Evolutionary conservation across 2,329 filamentous ascomycete species (phyloP), one percentile per base, ranked within the genome.

Genomic region (Penicillium nordicum): DNA sequence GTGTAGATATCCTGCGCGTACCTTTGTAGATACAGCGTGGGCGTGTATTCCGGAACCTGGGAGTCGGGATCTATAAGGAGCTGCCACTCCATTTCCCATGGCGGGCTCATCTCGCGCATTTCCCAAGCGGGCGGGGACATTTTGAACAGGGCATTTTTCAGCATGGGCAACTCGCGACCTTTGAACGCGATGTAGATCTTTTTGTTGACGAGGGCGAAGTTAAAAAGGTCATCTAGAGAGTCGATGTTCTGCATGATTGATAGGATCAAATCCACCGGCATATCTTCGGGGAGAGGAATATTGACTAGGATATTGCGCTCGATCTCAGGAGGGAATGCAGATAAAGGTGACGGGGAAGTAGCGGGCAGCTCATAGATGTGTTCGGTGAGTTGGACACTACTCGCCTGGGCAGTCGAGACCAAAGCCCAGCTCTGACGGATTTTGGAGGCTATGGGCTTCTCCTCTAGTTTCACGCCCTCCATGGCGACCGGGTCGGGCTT

Each of bases 101-200:
- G 81, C 34, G 80, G 79, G 46, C 79, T 80, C 69, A 84, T 81
- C 62, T 86, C 82, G 14, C 82, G 79, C 47, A 83, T 73, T 62
- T 87, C 84, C 82, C 82, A 86, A 0, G 82, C 83, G 1, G 84
- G 76, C 6, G 82, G 77, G 2, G 82, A 85, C 73, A 80, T 79
- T 45, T 78, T 80, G 50, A 74, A 78, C 4, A 84, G 66, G 0
- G 81, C 76, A 6, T 70, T 72, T 48, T 80, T 81, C 53, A 85
- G 78, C 3, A 86, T 72, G 0, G 74, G 67, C 45, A 85, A 71
- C 61, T 86, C 82, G 62, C 85, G 76, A 21, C 76, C 72, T 65
- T 85, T 84, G 70, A 83, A 86, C 0, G 83, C 77, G 4, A 74
- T 74, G 63, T 84, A 84, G 69, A 85, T 85, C 21, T 79, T 80